Conservation (phyloP, 2,329 filamentous ascomycete species). For the Chrysoporthe cubensis region DNA sequence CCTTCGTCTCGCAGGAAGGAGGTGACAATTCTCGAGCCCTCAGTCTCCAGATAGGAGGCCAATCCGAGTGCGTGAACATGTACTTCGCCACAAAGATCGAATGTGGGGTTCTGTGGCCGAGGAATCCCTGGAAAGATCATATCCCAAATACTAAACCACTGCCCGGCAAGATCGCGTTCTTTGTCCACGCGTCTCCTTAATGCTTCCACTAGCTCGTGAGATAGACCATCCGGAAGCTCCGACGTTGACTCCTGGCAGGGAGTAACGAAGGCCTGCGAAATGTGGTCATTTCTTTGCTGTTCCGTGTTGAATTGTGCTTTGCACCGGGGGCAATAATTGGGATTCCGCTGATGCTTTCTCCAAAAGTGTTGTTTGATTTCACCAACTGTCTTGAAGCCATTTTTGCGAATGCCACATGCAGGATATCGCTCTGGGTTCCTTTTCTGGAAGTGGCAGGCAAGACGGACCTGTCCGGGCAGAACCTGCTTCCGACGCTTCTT, state of each 20-base stretch:
- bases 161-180: not conserved
- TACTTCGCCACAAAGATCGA: slow-evolving; percentile 2
- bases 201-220: not conserved
- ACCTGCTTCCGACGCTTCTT: slow-evolving; percentile 5
- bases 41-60: not conserved
- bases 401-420: slow-evolving; percentile 8
- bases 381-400: not conserved
- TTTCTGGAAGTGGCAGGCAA: slow-evolving; percentile 20
- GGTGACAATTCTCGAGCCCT: not conserved
- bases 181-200: not conserved
- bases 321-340: slow-evolving; percentile 10
- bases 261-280: not conserved
- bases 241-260: not conserved
- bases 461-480: not conserved
- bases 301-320: not conserved
- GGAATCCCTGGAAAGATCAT: slow-evolving; percentile 5
- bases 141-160: slow-evolving; percentile 17
- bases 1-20: not conserved
- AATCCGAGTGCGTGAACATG: not conserved
- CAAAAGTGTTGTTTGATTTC: slow-evolving; percentile 15
- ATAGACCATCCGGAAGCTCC: slow-evolving; percentile 8
- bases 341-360: not conserved
- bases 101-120: slow-evolving; percentile 1
- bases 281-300: slow-evolving; percentile 4
- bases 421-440: slow-evolving; percentile 5